Evolutionary conservation across 257 asterid species (phyloP), one percentile per base, ranked within the genome.

Genomic region (Henckelia pumila): DNA sequence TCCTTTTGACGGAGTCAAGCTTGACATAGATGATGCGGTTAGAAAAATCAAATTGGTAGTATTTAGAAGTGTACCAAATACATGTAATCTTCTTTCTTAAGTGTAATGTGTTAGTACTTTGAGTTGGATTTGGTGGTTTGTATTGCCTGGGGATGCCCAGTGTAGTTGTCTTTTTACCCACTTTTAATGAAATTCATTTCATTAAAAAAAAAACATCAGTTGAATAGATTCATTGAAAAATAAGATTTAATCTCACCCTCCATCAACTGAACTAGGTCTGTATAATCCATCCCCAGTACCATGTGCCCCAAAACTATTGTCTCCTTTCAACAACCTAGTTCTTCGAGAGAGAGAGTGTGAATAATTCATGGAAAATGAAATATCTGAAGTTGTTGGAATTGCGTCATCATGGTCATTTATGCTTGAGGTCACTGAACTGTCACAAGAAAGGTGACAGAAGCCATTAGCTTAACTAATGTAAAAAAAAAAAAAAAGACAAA

Each of bases 331-430:
- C 62, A 68, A 76, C 81, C 99, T 88, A 70, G 99, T 94, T 83
- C 99, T 94, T 82, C 98, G 86, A 49, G 99, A 92, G 61, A 85
- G 92, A 73, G 97, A 63, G 68, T 77, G 96, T 49, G 91, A 75
- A 78, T 82, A 86, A 74, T 71, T 84, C 79, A 75, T 73, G 72
- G 96, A 88, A 69, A 82, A 73, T 56, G 86, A 67, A 72, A 80
- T 65, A 64, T 92, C 82, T 32, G 81, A 71, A 13, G 87, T 73
- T 57, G 93, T 84, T 75, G 95, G 96, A 75, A 87, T 72, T 71
- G 82, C 83, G 75, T 86, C 97, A 67, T 91, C 96, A 59, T 73
- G 76, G 76, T 87, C 99, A 82, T 75, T 81, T 63, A 86, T 71
- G 74, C 77, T 80, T 62, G 87, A 77, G 78, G 83, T 63, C 76